A percentile compares a stretch with the other conserved stretches of the same genome.
Evolutionary conservation across 768 basidiomycete species (phyloP).

Genomic region (Rhizopogon sp.): DNA sequence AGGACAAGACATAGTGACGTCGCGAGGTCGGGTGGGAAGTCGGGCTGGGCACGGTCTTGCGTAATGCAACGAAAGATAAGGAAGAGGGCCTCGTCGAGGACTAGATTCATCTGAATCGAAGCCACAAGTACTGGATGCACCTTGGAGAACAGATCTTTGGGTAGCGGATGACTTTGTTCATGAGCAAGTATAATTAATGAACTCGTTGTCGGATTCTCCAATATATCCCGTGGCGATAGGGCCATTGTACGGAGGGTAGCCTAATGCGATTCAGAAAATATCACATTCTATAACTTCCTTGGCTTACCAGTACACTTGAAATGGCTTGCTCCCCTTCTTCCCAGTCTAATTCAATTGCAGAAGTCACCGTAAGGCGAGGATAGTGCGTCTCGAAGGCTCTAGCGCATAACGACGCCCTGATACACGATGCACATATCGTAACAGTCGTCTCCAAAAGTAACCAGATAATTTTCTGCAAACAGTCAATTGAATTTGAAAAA

Average conservation of each 20-base stretch:
- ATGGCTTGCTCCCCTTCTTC: conserved; percentile 36
- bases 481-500: not conserved
- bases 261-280: conserved; percentile 9
- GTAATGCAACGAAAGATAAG: conserved; percentile 37
- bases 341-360: conserved; percentile 29
- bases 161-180: conserved; percentile 7
- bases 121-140: conserved; percentile 40
- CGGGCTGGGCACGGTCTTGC: not conserved
- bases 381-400: conserved; percentile 40
- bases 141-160: conserved; percentile 7
- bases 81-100: conserved; percentile 58
- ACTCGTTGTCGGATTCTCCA: conserved; percentile 20
- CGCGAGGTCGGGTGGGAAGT: conserved; percentile 37
- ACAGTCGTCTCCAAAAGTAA: conserved; percentile 33
- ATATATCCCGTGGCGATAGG: not conserved
- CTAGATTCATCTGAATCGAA: conserved; percentile 48
- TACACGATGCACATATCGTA: conserved; percentile 29
- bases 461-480: conserved; percentile 21
- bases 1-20: conserved; percentile 46
- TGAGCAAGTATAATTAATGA: conserved; percentile 23
- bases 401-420: conserved; percentile 42
- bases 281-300: not conserved
- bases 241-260: conserved; percentile 31
- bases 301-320: conserved; percentile 35
- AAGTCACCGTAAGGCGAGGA: conserved; percentile 38